These are phyloP conservation scores for Lactarius hatsudake DNA, from an alignment of 768 basidiomycete species.

Conservation along the genomic window DNA sequence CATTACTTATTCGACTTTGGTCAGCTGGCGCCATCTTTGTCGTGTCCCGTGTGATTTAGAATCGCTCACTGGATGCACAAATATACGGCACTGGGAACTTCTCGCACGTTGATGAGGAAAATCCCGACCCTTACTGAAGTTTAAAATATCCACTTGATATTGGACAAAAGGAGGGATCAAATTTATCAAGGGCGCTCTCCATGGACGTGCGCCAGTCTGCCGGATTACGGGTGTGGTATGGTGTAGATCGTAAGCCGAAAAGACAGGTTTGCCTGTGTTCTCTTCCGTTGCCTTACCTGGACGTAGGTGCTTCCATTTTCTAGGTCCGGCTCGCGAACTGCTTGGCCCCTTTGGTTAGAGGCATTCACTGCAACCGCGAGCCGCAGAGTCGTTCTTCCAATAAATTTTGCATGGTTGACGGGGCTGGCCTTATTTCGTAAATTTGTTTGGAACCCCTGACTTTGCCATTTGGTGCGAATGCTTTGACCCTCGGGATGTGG, in stretches of 20 bases:
- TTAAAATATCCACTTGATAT: not conserved
- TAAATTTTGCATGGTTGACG: conserved; percentile 5
- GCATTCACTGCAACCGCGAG: not conserved
- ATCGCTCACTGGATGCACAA: not conserved
- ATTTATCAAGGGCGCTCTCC: not conserved
- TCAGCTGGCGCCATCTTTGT: not conserved
- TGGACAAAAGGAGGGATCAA: not conserved
- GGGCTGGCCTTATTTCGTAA: not conserved
- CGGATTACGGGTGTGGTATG: not conserved
- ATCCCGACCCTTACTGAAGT: not conserved
- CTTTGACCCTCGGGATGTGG: conserved; percentile 7
- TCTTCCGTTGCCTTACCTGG: conserved; percentile 21
- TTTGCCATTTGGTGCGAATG: conserved; percentile 8
- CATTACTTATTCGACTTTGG: no score
- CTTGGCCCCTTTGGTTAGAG: conserved; percentile 24
- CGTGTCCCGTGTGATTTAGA: not conserved
- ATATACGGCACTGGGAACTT: not conserved
- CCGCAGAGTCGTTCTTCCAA: conserved; percentile 8
- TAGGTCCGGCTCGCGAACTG: not conserved
- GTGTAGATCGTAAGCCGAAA: conserved; percentile 20
- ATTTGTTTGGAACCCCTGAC: conserved; percentile 9
- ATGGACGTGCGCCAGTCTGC: conserved; percentile 8
- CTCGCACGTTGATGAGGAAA: not conserved
- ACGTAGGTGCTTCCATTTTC: conserved; percentile 15
- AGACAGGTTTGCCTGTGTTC: not conserved